phyloP scores from a whole-genome alignment of 495 filamentous ascomycete species.

The Aspergillus carlsbadensis region DNA sequence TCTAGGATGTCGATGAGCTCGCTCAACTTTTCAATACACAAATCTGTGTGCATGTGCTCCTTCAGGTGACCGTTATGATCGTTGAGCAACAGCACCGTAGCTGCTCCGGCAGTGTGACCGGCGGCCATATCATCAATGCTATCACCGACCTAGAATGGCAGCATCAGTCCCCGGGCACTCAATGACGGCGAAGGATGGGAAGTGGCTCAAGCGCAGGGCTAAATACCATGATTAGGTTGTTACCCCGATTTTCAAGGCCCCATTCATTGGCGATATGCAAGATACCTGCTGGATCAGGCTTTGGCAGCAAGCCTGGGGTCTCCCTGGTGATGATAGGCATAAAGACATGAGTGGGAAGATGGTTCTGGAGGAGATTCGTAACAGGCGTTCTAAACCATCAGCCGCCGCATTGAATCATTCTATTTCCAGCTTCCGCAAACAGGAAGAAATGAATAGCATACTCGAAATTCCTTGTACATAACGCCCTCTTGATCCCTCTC shows the following conservation, averaged over 20 bases:
- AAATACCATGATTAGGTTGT: conserved; percentile 57
- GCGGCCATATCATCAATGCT: conserved; percentile 93
- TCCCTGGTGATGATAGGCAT: conserved; percentile 83
- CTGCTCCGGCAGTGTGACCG: conserved; percentile 78
- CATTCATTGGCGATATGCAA: conserved; percentile 77
- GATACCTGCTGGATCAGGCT: conserved; percentile 86
- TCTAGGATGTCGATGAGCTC: conserved; percentile 72
- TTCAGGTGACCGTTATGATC: conserved; percentile 72
- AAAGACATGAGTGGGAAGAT: conserved; percentile 66
- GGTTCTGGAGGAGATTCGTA: conserved; percentile 68
- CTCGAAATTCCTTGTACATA: conserved; percentile 96
- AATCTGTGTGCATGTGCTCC: conserved; percentile 76
- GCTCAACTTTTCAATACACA: conserved; percentile 63
- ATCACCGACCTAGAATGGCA: conserved; percentile 65
- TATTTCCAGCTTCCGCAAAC: background rate
- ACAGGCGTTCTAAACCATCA: conserved; percentile 54
- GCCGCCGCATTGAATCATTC: background rate
- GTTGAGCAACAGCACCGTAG: conserved; percentile 84
- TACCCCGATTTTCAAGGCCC: conserved; percentile 56
- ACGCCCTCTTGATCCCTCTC: conserved; percentile 65
- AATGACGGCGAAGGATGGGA: background rate
- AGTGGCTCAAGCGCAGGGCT: background rate
- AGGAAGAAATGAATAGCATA: conserved; percentile 25
- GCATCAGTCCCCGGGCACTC: background rate
- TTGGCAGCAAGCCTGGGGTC: conserved; percentile 65